Evolutionary conservation across 139 green algal genomes (phyloP), one percentile per base, ranked within the genome.

Genomic region (Picochlorum sp.): DNA sequence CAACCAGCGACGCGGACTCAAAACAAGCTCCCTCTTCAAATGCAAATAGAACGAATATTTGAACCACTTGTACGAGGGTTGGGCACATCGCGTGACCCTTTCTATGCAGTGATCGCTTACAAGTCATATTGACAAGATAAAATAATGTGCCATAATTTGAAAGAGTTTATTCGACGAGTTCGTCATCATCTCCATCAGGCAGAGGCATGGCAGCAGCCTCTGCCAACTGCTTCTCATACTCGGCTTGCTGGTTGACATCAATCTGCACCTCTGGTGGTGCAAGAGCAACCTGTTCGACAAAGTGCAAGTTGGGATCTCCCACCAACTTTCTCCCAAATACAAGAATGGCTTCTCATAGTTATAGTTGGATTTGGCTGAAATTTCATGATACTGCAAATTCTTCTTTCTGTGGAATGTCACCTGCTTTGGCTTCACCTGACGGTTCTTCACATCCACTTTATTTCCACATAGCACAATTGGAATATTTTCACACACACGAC

Each of bases 301-400:
- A 98, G 70, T 87, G 81, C 49, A 99, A 85, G 70, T 91, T 85
- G 51, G 83, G 78, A 73, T 99, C 86, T 34, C 91, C 92, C n/a
- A 86, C 88, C 15, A 99, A 86, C 84, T 98, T 98, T 67, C 92
- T 80, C 11, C 94, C 49, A 99, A 82, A 82, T 98, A 99, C 57
- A 98, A 82, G 87, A 98, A 99, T 14, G 94, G 94, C 85, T 98
- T 98, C 79, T 99, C 94, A 66, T 96, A 99, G 86, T 99, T 98
- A 89, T 99, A 99, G 84, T 99, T 99, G 68, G 70, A 88, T 85
- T 98, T 98, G 56, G 94, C 94, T n/a, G 84, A 95, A 75, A 99
- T 97, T 82, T 99, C 93, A 67, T 97, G 95, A 85, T 99, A 99
- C 81, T 98, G 92, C 62, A 99, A 80, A 81, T 99, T 99, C 91